phyloP scores from a whole-genome alignment of 441 rosid species.

The Euphorbia celastroides region DNA sequence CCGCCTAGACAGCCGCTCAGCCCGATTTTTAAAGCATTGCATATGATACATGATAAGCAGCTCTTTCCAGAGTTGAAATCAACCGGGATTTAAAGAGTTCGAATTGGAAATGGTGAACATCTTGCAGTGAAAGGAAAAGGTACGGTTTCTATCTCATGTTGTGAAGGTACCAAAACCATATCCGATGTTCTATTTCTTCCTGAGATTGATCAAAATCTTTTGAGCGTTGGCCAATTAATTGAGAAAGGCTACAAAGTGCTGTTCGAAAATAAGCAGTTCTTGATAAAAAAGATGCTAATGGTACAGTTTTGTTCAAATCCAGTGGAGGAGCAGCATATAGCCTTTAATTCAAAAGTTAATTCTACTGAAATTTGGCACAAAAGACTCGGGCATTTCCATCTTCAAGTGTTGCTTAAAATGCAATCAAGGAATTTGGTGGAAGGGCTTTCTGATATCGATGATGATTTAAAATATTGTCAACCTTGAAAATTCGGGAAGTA shows the following conservation, averaged over 20 bases:
- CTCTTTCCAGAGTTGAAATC: no score
- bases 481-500: not conserved
- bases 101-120: not conserved
- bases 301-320: not conserved
- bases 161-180: not conserved
- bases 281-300: no score
- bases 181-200: not conserved
- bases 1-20: no score
- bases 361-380: not conserved
- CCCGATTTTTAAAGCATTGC: no score
- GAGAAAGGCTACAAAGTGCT: no score
- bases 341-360: not conserved
- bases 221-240: not conserved
- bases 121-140: not conserved
- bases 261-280: no score
- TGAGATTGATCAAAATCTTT: not conserved
- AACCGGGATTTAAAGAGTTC: not conserved
- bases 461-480: not conserved
- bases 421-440: not conserved
- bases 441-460: fast-evolving
- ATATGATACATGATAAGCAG: not conserved
- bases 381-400: not conserved
- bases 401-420: not conserved
- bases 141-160: not conserved
- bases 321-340: not conserved